A percentile compares a stretch with the other conserved stretches of the same genome.
These are phyloP conservation scores for Cinchona pubescens DNA, from an alignment of 257 asterid genomes.

Conservation along the genomic window DNA sequence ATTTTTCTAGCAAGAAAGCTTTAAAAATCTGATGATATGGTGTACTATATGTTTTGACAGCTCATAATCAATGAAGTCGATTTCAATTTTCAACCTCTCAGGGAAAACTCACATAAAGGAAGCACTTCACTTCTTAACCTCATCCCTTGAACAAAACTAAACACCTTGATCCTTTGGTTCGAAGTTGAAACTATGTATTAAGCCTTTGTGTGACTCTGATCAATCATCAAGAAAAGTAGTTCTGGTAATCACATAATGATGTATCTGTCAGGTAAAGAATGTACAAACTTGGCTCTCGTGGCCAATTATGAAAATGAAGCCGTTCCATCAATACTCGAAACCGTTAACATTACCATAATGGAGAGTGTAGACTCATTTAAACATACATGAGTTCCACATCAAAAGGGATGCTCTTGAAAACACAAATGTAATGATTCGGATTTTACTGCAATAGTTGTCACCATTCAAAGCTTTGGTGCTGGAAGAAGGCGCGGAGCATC, in stretches of 20 bases:
- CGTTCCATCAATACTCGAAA: slow-evolving; percentile 31
- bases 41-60: too few species aligned
- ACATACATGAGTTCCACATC: slow-evolving; percentile 20
- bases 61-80: too few species aligned
- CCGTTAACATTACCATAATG: slow-evolving; percentile 17
- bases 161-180: too few species aligned
- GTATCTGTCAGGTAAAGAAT: slow-evolving; percentile 16
- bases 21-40: too few species aligned
- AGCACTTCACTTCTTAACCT: too few species aligned
- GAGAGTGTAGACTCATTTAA: slow-evolving; percentile 19
- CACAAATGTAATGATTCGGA: slow-evolving; percentile 18
- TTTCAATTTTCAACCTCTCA: too few species aligned
- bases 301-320: slow-evolving; percentile 21
- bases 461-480: slow-evolving; percentile 51
- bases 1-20: too few species aligned
- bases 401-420: slow-evolving; percentile 23
- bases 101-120: too few species aligned
- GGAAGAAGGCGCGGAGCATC: slow-evolving; percentile 58
- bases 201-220: not conserved
- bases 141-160: too few species aligned
- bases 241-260: not conserved
- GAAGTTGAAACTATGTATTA: too few species aligned
- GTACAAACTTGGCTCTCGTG: slow-evolving; percentile 20
- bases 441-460: not conserved
- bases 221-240: not conserved